Evolutionary conservation across 495 filamentous ascomycete genomes (phyloP).

Genomic region (Neurospora discreta): DNA sequence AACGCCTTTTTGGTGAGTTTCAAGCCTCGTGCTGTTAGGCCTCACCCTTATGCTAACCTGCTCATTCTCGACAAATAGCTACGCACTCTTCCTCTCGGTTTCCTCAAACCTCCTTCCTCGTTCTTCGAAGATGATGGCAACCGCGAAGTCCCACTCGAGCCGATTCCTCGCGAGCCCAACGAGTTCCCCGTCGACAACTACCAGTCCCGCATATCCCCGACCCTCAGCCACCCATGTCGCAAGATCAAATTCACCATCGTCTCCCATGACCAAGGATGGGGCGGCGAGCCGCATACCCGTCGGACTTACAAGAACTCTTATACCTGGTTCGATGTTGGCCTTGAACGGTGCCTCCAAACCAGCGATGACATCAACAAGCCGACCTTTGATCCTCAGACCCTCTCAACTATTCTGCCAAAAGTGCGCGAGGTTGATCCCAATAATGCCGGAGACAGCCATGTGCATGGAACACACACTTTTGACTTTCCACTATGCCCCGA

Average conservation of each 20-base stretch:
- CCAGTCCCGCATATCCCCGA: slow-evolving; percentile 17
- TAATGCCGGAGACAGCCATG: background rate
- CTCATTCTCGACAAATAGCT: slow-evolving; percentile 16
- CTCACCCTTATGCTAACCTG: background rate
- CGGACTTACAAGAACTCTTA: slow-evolving; percentile 46
- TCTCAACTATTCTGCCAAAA: background rate
- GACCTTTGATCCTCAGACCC: background rate
- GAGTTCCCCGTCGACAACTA: slow-evolving; percentile 23
- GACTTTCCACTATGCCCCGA: slow-evolving; percentile 32
- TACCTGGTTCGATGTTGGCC: slow-evolving; percentile 63
- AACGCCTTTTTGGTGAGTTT: slow-evolving; percentile 28
- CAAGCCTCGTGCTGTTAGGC: background rate
- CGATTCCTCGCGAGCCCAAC: slow-evolving; percentile 5
- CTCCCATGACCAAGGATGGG: slow-evolving; percentile 60
- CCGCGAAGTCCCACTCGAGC: background rate
- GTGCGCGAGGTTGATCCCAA: slow-evolving; percentile 11
- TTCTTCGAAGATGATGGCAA: slow-evolving; percentile 1
- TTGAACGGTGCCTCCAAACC: slow-evolving; percentile 28
- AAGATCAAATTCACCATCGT: slow-evolving; percentile 55
- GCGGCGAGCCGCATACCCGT: slow-evolving; percentile 19
- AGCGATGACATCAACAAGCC: background rate
- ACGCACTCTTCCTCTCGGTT: slow-evolving; percentile 31
- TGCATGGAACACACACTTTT: slow-evolving; percentile 6
- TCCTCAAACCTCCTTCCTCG: slow-evolving; percentile 17
- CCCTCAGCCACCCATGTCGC: slow-evolving; percentile 34